phyloP scores from a whole-genome alignment of 768 basidiomycete species.

The Leccinum boreale region DNA sequence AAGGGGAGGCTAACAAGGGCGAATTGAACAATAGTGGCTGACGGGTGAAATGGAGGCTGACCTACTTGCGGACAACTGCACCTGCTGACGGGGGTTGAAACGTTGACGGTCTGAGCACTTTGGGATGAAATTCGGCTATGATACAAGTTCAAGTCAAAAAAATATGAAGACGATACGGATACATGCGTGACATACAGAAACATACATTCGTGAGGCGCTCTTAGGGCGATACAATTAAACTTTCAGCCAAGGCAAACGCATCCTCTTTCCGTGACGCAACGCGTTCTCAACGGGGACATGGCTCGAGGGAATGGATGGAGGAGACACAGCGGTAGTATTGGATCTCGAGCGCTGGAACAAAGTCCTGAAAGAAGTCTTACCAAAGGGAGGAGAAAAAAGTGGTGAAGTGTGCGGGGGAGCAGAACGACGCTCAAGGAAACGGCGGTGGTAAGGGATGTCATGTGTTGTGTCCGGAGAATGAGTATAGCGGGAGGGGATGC shows the following conservation, averaged over 20 bases:
- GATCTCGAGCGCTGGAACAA: constrained; percentile 30
- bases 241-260: constrained; percentile 31
- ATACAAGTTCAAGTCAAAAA: constrained; percentile 12
- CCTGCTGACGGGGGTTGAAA: background rate
- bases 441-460: constrained; percentile 7
- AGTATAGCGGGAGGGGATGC: constrained; percentile 17
- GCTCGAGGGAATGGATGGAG: constrained; percentile 13
- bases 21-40: constrained; percentile 16
- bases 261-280: constrained; percentile 27
- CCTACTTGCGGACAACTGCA: background rate
- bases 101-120: background rate
- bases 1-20: constrained; percentile 5
- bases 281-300: constrained; percentile 21
- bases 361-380: constrained; percentile 21
- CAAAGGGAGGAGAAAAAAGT: constrained; percentile 13
- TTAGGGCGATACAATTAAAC: constrained; percentile 20
- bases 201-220: constrained; percentile 2
- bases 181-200: constrained; percentile 24
- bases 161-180: constrained; percentile 10
- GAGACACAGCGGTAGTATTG: constrained; percentile 14
- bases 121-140: constrained; percentile 1
- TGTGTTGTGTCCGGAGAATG: background rate
- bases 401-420: constrained; percentile 14
- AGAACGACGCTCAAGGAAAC: constrained; percentile 16
- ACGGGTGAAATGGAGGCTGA: constrained; percentile 20